These are phyloP conservation scores for Diddensiella transvaalensis DNA, from an alignment of 805 yeast species.

Conservation along the genomic window DNA sequence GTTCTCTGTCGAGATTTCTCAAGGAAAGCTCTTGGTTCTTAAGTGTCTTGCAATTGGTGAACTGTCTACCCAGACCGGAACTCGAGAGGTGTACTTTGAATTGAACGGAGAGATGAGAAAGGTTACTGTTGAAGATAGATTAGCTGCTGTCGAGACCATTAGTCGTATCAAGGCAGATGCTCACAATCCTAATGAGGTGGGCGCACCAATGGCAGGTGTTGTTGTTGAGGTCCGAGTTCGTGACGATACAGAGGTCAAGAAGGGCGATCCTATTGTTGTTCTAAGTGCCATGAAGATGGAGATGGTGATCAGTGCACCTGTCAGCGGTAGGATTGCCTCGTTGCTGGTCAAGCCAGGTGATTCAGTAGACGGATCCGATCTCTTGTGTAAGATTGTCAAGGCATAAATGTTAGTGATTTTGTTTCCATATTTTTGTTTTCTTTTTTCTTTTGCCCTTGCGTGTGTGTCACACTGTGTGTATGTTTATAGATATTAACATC, in stretches of 20 bases:
- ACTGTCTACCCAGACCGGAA: conserved; percentile 76
- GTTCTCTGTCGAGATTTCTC: conserved; percentile 81
- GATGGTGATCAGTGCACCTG: conserved; percentile 94
- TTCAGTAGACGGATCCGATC: conserved; percentile 90
- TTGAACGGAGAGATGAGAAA: conserved; percentile 98
- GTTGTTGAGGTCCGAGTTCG: conserved; percentile 91
- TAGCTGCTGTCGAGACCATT: conserved; percentile 77
- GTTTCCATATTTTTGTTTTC: neutral
- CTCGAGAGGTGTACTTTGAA: conserved; percentile 95
- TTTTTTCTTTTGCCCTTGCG: too few relatives aligned
- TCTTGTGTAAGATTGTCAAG: conserved; percentile 60
- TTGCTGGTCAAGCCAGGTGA: conserved; percentile 84
- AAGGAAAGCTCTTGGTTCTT: conserved; percentile 90
- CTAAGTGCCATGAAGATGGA: conserved; percentile 99
- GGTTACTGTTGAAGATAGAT: conserved; percentile 85
- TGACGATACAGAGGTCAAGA: conserved; percentile 83
- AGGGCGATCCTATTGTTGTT: conserved; percentile 94
- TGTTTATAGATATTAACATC: too few relatives aligned
- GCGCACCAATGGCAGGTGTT: conserved; percentile 99
- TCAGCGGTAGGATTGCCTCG: conserved; percentile 76
- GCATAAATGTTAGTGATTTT: conserved; percentile 12
- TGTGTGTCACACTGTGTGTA: too few relatives aligned
- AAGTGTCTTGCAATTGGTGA: conserved; percentile 93
- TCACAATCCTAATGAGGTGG: conserved; percentile 84
- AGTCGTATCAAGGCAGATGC: conserved; percentile 89